A percentile compares a stretch with the other conserved stretches of the same genome.
These are phyloP conservation scores for Gossypium trilobum DNA, from an alignment of 441 rosid genomes.

Conservation along the genomic window DNA sequence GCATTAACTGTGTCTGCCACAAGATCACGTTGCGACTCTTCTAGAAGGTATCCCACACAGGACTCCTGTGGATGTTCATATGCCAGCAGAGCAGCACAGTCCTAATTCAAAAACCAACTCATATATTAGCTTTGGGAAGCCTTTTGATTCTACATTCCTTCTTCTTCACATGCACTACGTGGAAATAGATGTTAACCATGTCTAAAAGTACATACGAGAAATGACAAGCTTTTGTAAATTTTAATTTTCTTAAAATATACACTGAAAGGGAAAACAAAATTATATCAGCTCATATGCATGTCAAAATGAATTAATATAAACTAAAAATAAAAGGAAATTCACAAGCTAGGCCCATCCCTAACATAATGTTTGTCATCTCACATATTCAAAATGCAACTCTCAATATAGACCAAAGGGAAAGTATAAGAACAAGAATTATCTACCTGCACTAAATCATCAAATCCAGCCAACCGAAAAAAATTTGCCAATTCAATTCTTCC, in stretches of 20 bases:
- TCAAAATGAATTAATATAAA: neutral
- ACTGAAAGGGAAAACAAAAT: neutral
- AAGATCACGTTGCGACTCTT: conserved; percentile 63
- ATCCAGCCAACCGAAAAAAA: conserved; percentile 41
- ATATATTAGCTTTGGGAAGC: conserved; percentile 6
- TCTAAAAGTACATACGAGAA: neutral
- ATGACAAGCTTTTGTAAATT: neutral
- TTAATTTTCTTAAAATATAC: neutral
- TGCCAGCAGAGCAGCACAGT: conserved; percentile 74
- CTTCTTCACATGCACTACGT: neutral
- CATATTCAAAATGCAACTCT: neutral
- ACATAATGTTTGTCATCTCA: neutral
- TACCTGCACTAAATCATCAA: conserved; percentile 55
- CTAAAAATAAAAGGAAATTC: neutral
- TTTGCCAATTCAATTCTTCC: conserved; percentile 65
- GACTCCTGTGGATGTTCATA: conserved; percentile 60
- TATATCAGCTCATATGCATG: neutral
- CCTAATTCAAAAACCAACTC: conserved; percentile 30
- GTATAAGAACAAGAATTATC: neutral
- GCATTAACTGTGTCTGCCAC: conserved; percentile 83
- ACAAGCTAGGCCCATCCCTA: neutral
- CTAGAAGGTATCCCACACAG: conserved; percentile 60
- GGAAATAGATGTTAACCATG: neutral
- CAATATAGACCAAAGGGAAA: neutral
- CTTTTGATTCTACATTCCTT: neutral